A percentile compares a stretch with the other conserved stretches of the same genome.
These are phyloP conservation scores for Penicillium verrucosum DNA, from an alignment of 2,329 filamentous ascomycete species.

Conservation along the genomic window DNA sequence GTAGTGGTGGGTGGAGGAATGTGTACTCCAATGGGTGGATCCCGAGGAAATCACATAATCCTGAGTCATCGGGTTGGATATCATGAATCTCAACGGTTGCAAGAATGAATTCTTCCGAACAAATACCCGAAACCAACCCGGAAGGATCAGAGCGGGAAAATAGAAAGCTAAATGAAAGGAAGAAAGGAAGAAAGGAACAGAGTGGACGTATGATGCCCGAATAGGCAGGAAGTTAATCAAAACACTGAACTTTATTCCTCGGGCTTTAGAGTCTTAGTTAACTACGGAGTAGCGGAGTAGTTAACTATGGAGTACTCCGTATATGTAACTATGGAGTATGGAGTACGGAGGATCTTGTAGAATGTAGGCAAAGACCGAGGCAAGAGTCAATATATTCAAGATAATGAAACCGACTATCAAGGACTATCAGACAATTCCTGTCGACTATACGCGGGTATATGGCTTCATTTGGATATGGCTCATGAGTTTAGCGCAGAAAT, in stretches of 20 bases:
- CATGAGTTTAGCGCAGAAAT: neutral
- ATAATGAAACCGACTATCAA: slow-evolving; percentile 3
- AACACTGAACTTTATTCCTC: slow-evolving; percentile 6
- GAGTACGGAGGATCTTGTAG: too few species aligned
- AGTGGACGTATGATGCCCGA: slow-evolving; percentile 1
- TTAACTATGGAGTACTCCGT: too few species aligned
- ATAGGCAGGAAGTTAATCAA: slow-evolving; percentile 16
- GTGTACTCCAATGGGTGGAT: neutral
- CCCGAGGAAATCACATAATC: neutral
- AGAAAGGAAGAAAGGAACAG: neutral
- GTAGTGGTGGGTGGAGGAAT: neutral
- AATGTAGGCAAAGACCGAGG: neutral
- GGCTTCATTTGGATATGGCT: slow-evolving; percentile 1
- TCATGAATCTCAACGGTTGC: neutral
- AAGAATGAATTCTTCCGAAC: neutral
- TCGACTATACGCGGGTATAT: slow-evolving; percentile 5
- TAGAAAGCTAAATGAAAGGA: neutral
- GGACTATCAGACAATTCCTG: neutral
- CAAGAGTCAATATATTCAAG: neutral
- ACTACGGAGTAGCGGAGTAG: neutral
- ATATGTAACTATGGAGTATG: neutral
- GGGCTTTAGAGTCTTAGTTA: neutral
- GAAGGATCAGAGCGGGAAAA: neutral
- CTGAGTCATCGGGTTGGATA: neutral
- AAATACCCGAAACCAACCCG: neutral